A percentile compares a stretch with the other conserved stretches of the same genome.
Conservation (phyloP, 163 green algal species). For the Chloroidium sp. region DNA sequence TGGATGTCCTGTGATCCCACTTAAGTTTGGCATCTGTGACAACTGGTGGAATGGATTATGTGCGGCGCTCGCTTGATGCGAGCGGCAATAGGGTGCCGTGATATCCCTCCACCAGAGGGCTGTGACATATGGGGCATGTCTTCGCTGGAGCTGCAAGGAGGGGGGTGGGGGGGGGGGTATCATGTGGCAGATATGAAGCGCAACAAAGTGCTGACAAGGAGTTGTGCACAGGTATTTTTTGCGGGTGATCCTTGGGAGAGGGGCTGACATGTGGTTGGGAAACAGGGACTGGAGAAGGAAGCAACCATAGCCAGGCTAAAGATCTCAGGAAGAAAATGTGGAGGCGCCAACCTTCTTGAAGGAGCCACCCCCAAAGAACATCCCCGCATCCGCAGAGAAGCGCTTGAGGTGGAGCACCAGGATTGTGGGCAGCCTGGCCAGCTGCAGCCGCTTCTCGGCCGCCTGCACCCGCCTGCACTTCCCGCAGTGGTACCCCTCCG, state of each 20-base stretch:
- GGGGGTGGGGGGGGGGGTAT: too few species aligned
- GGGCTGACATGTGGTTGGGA: too few species aligned
- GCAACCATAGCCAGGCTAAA: too few species aligned
- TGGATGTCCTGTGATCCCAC: conserved; percentile 37
- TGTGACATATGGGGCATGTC: not conserved
- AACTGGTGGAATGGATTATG: not conserved
- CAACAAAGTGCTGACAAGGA: too few species aligned
- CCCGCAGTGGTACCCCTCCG: conserved; percentile 56
- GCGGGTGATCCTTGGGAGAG: too few species aligned
- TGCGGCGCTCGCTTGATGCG: not conserved
- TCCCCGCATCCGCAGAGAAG: conserved; percentile 26
- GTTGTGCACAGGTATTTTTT: too few species aligned
- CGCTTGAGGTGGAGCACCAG: conserved; percentile 75
- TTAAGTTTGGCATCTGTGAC: not conserved
- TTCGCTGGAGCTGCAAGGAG: not conserved
- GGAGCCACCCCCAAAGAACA: not conserved
- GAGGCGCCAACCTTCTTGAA: not conserved
- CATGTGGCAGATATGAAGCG: too few species aligned
- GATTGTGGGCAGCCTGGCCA: conserved; percentile 46
- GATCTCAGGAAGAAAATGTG: too few species aligned
- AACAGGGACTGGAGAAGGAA: too few species aligned
- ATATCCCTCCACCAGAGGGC: not conserved
- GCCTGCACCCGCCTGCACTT: conserved; percentile 35
- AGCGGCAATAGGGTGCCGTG: not conserved
- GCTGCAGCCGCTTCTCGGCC: conserved; percentile 56